Evolutionary conservation across 306 rosid species (phyloP).

Genomic region (Cicer judaicum): DNA sequence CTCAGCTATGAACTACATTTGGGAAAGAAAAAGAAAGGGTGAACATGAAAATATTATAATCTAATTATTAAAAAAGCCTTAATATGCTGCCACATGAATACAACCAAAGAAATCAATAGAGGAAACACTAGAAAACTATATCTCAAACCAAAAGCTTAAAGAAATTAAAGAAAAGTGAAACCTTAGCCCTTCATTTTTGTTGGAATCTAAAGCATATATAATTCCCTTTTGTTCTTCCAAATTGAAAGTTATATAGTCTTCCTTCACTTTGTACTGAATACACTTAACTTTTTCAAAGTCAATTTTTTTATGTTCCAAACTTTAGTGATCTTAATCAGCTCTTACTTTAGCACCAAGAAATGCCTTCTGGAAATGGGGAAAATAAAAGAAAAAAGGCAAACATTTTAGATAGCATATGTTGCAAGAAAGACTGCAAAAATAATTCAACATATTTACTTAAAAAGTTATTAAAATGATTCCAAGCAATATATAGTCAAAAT

Average conservation of each 20-base stretch:
- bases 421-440: not conserved
- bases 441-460: no score
- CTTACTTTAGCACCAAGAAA: conserved; percentile 53
- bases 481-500: no score
- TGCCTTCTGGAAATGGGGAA: conserved; percentile 40
- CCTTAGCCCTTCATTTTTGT: conserved; percentile 18
- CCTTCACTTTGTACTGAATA: conserved; percentile 30
- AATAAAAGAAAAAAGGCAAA: conserved; percentile 4
- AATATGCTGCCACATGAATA: conserved; percentile 28
- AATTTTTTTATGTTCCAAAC: conserved; percentile 34
- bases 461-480: no score
- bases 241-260: conserved; percentile 6
- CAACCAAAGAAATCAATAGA: not conserved
- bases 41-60: conserved; percentile 5
- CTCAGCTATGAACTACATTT: not conserved
- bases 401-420: conserved; percentile 22
- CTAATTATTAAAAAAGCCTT: not conserved
- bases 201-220: not conserved
- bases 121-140: not conserved
- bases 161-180: not conserved
- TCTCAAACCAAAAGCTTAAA: conserved; percentile 31
- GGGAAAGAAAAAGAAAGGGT: not conserved
- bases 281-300: conserved; percentile 6
- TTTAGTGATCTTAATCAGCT: conserved; percentile 26
- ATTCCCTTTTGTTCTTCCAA: not conserved